Evolutionary conservation across 768 basidiomycete species (phyloP).

Genomic region (Boletus fagicola): DNA sequence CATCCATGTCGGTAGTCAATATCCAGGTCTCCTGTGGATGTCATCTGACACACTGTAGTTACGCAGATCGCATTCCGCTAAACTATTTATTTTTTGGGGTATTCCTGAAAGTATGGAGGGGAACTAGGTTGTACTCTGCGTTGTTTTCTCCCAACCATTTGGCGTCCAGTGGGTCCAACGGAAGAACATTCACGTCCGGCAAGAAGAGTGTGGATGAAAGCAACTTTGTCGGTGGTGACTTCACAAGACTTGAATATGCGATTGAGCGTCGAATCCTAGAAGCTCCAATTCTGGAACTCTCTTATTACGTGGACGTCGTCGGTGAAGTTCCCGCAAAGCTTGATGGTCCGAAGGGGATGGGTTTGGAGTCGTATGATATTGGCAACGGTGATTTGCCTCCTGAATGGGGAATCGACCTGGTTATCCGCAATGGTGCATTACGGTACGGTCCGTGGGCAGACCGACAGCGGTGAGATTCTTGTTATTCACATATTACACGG

Average conservation of each 20-base stretch:
- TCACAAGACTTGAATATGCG: constrained; percentile 73
- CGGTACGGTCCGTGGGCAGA: constrained; percentile 98
- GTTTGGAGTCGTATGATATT: constrained; percentile 57
- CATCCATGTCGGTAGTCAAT: constrained; percentile 32
- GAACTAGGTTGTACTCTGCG: constrained; percentile 42
- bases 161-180: not conserved
- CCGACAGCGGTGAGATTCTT: constrained; percentile 66
- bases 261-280: constrained; percentile 83
- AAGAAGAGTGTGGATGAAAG: constrained; percentile 47
- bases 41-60: constrained; percentile 20
- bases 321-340: constrained; percentile 61
- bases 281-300: constrained; percentile 70
- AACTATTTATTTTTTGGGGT: constrained; percentile 38
- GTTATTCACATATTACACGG: not conserved
- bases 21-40: not conserved
- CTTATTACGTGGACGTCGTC: constrained; percentile 84
- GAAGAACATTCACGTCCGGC: not conserved
- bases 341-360: constrained; percentile 30
- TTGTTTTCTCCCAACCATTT: constrained; percentile 30
- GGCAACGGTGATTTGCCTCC: constrained; percentile 87
- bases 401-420: constrained; percentile 90
- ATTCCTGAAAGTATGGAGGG: constrained; percentile 56
- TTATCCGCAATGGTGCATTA: constrained; percentile 70
- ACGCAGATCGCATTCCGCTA: constrained; percentile 26
- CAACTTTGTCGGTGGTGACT: constrained; percentile 55